These are phyloP conservation scores for Phytomonas francai DNA, from an alignment of 208 protist species.

Conservation along the genomic window DNA sequence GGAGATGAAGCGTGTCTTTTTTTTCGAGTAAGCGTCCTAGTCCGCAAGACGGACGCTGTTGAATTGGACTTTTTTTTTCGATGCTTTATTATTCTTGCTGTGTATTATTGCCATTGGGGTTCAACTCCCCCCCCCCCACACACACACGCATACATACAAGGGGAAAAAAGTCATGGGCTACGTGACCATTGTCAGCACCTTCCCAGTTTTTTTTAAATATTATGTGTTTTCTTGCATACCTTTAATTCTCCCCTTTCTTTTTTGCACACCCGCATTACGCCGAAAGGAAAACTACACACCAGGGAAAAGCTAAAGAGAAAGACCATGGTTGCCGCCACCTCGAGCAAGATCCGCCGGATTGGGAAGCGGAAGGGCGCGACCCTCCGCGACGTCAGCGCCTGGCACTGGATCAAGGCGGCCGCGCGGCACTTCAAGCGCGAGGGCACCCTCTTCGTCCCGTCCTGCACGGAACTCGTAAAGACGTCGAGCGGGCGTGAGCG, in stretches of 20 bases:
- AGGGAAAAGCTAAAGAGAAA: background rate
- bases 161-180: background rate
- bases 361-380: slow-evolving; percentile 87
- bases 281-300: slow-evolving; percentile 7
- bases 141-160: background rate
- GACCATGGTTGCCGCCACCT: slow-evolving; percentile 35
- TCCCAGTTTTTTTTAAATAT: background rate
- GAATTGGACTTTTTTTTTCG: background rate
- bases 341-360: slow-evolving; percentile 80
- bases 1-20: slow-evolving; percentile 24
- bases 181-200: background rate
- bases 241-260: background rate
- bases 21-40: slow-evolving; percentile 18
- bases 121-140: background rate
- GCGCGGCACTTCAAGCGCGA: slow-evolving; percentile 95
- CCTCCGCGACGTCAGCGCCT: slow-evolving; percentile 92
- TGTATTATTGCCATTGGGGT: background rate
- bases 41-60: background rate
- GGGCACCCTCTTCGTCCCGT: slow-evolving; percentile 91
- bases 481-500: slow-evolving; percentile 94
- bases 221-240: background rate
- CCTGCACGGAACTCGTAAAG: slow-evolving; percentile 97
- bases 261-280: background rate
- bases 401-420: slow-evolving; percentile 94
- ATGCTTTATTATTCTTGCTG: slow-evolving; percentile 6